Evolutionary conservation across 257 asterid genomes (phyloP).

Genomic region (Verbena officinalis): DNA sequence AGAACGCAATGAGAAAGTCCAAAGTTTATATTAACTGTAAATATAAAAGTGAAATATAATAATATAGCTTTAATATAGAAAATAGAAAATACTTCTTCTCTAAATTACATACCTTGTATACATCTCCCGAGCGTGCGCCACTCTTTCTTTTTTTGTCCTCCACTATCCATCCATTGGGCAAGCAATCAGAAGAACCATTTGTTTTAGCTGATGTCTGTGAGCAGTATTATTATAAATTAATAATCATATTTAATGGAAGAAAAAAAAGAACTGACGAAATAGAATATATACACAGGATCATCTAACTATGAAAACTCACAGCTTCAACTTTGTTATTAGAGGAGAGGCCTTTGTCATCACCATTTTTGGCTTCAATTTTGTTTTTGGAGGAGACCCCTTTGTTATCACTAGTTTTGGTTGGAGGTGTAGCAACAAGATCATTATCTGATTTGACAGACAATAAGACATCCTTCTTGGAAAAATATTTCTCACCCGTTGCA

Average conservation of each 20-base stretch:
- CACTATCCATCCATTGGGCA: constrained; percentile 65
- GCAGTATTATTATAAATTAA: not conserved
- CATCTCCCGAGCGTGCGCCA: constrained; percentile 38
- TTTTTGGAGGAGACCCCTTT: constrained; percentile 28
- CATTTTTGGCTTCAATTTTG: constrained; percentile 33
- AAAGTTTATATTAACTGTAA: constrained; percentile 14
- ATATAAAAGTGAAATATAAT: not conserved
- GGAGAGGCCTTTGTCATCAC: constrained; percentile 23
- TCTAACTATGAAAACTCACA: constrained; percentile 33
- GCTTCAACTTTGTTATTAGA: constrained; percentile 34
- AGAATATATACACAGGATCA: not conserved
- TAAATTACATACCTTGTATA: constrained; percentile 53
- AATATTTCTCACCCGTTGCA: constrained; percentile 47
- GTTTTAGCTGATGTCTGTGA: constrained; percentile 37
- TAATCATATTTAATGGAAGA: not conserved
- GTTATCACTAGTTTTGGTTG: constrained; percentile 19
- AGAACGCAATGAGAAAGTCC: not conserved
- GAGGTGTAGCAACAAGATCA: constrained; percentile 35
- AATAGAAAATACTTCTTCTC: not conserved
- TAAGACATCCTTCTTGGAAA: constrained; percentile 52
- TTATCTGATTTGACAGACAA: constrained; percentile 23
- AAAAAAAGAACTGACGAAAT: constrained; percentile 8
- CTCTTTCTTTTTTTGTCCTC: constrained; percentile 40
- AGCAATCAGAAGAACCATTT: constrained; percentile 46
- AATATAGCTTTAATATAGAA: constrained; percentile 1